Conservation (phyloP, 2,329 filamentous ascomycete species). For the Lachnellula willkommii region DNA sequence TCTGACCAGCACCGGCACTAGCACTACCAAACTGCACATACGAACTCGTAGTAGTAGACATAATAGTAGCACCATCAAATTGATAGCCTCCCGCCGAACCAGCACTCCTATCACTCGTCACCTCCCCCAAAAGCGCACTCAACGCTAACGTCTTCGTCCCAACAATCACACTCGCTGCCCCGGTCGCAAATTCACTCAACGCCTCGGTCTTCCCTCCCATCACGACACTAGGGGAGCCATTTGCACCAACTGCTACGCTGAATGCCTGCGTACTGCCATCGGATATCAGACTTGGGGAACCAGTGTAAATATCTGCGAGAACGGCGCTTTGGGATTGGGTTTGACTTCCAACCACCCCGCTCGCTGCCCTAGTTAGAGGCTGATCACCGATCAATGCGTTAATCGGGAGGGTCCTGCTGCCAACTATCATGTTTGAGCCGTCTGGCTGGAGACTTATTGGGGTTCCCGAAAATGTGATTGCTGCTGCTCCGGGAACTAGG, state of each 20-base stretch:
- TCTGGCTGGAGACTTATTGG: not conserved
- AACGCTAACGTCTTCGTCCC: not conserved
- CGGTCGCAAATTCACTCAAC: not conserved
- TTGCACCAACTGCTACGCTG: not conserved
- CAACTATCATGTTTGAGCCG: not conserved
- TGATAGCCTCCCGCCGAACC: not conserved
- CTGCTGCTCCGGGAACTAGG: not conserved
- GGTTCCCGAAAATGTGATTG: conserved; percentile 1
- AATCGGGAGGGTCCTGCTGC: not conserved
- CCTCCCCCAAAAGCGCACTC: not conserved
- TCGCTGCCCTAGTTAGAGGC: not conserved
- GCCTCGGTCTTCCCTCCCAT: not conserved
- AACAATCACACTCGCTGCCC: not conserved
- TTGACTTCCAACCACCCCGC: not conserved
- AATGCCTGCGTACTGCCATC: not conserved
- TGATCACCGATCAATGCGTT: not conserved
- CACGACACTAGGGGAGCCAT: not conserved
- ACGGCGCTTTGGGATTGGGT: not conserved
- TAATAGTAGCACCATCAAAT: too few species aligned
- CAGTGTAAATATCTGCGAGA: not conserved
- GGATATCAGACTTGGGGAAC: not conserved
- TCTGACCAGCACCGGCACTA: too few species aligned
- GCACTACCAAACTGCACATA: too few species aligned
- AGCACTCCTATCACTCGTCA: not conserved
- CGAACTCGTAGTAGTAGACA: too few species aligned